Base-by-base conservation (phyloP, 1,284 basidiomycete genomes). In the Thelephora terrestris region DNA sequence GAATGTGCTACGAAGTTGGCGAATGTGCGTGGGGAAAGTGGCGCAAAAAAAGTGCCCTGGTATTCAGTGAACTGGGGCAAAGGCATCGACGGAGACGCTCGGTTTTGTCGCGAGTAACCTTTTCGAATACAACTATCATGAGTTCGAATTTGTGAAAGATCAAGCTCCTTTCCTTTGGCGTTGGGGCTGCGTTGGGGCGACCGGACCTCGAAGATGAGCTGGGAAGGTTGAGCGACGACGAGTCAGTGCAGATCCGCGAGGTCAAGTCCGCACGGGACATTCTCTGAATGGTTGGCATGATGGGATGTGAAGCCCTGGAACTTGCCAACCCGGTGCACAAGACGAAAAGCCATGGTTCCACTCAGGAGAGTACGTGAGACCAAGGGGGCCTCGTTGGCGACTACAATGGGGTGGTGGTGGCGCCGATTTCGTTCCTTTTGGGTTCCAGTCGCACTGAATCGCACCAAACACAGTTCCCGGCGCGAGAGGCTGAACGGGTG, bases 121-220 rank as follows among this genome's bases (percentile, higher is more conserved):
- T 87, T 70, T 99, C 95, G 59, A 97, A 88, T 39, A 97, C 69
- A 42, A 91, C 91, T 89, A 98, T 95, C 52, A 96, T 81, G 54
- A 93, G 78, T 67, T 99, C 96, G 55, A 98, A 95, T 56, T 91
- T 84, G 57, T 96, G 64, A 61, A 10, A 70, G 57, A 45, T 88
- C 86, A 0, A 82, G 79, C 53, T 88, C 85, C 61, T 89, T 88
- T 51, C 84, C 86, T 57, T 83, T 88, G 17, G 76, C 75, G 62
- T 89, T 90, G 20, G 83, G 73, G 57, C 78, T 85, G 38, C 84
- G 78, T 42, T 72, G 64, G 6, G 76, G n/a, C n/a, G n/a, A n/a
- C n/a, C n/a, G n/a, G n/a, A n/a, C n/a, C n/a, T n/a, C n/a, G n/a
- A n/a, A n/a, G n/a, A n/a, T 66, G 27, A 69, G 60, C 0, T 74